Evolutionary conservation across 1,284 basidiomycete genomes (phyloP).

Genomic region (Sporisorium graminicola): DNA sequence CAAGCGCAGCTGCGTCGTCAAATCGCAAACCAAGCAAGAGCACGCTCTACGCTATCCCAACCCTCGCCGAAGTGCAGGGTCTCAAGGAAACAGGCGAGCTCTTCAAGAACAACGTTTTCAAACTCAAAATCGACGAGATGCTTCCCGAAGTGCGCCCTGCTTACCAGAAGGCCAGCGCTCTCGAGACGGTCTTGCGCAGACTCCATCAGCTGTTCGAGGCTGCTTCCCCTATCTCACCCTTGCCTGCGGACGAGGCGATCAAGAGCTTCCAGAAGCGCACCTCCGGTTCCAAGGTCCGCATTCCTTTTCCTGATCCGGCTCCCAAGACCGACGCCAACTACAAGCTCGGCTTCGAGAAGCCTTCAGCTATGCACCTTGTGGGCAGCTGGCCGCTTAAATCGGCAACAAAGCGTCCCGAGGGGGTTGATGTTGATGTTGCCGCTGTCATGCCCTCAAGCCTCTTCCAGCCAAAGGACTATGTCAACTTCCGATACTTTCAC

Average conservation of each 20-base stretch:
- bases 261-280: constrained; percentile 72
- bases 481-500: constrained; percentile 90
- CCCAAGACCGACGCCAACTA: constrained; percentile 72
- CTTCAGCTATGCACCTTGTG: constrained; percentile 77
- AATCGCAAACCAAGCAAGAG: constrained; percentile 51
- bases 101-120: constrained; percentile 85
- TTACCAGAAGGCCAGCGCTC: constrained; percentile 49
- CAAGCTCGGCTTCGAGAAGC: constrained; percentile 83
- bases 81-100: constrained; percentile 84
- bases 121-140: constrained; percentile 77
- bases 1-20: constrained; percentile 12
- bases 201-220: constrained; percentile 55
- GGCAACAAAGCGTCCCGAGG: constrained; percentile 57
- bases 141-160: constrained; percentile 57
- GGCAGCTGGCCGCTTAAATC: constrained; percentile 69
- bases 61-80: constrained; percentile 77
- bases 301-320: constrained; percentile 71
- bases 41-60: constrained; percentile 72
- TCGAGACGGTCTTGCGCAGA: constrained; percentile 64
- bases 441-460: constrained; percentile 74
- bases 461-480: constrained; percentile 95
- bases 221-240: constrained; percentile 41
- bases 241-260: constrained; percentile 47
- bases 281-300: constrained; percentile 62
- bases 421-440: constrained; percentile 63